phyloP scores from a whole-genome alignment of 2,329 filamentous ascomycete genomes.

The Claviceps paspali region DNA sequence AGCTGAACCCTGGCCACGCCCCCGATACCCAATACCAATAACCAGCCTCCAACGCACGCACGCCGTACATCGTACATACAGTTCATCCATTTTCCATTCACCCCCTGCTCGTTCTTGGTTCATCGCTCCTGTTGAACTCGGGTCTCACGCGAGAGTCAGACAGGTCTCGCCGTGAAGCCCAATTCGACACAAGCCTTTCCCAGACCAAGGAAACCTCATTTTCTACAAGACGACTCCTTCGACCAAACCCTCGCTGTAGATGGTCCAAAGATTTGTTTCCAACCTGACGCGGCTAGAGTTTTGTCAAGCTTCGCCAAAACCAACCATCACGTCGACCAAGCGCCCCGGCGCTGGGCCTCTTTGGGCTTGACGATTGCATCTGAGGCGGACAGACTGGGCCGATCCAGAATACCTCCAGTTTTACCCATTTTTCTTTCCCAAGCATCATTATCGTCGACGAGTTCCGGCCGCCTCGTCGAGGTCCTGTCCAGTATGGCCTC shows the following conservation, averaged over 20 bases:
- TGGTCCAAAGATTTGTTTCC: neutral
- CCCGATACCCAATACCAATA: neutral
- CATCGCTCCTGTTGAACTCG: neutral
- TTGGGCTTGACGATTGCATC: constrained; percentile 3
- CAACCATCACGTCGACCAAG: constrained; percentile 1
- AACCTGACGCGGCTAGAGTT: neutral
- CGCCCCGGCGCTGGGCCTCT: constrained; percentile 5
- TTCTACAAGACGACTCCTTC: neutral
- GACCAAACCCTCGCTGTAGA: neutral
- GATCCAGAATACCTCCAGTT: no score
- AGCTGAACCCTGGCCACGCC: neutral
- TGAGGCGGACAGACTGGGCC: constrained; percentile 3
- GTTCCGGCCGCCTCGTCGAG: neutral
- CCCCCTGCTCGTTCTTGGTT: neutral
- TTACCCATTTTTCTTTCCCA: no score
- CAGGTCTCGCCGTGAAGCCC: neutral
- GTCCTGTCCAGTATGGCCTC: constrained; percentile 37
- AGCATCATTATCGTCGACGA: constrained; percentile 1
- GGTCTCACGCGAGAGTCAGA: constrained; percentile 1
- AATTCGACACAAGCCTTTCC: neutral
- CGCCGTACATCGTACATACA: no score
- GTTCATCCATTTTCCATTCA: neutral
- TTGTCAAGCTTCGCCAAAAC: constrained; percentile 4
- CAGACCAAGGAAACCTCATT: neutral
- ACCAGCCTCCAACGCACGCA: no score